Base-by-base conservation (phyloP, 2,329 filamentous ascomycete genomes). In the Lachnellula suecica region DNA sequence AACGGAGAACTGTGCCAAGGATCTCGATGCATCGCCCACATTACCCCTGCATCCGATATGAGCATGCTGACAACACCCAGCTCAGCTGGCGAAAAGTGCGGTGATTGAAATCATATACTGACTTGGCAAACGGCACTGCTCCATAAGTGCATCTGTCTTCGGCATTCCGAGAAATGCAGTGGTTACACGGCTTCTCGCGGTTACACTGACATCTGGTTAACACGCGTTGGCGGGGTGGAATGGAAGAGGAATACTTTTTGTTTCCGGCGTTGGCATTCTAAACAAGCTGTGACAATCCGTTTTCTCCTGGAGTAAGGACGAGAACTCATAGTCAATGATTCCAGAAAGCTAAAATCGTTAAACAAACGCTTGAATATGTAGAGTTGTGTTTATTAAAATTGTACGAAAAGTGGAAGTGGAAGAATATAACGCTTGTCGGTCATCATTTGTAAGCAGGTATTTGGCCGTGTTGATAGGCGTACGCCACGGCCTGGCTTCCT, bases 221-320 rank as follows among this genome's bases (percentile, higher is more conserved):
- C 27, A 7, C 7, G 13, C 7, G 27, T 13, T 31, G 8, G 2
- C 2, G 19, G 19, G 22, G 8, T 19, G 5, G 25, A 17, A 13
- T 41, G 22, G 20, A n/a, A 22, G 20, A n/a, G 10, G 19, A 23
- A 11, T 13, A 48, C 46, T 35, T 48, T 48, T 23, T 48, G 46
- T 27, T 48, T 48, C 19, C 46, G 22, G 19, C 46, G 35, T 19
- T 48, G 29, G 20, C 46, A 48, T 42, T 48, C 46, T 19, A 13
- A 40, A 27, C 46, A 48, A 2, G 46, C 24, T 13, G 35, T 48
- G n/a, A 48, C 35, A 6, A 42, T n/a, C 11, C 46, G 46, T 11
- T 35, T 23, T 22, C 24, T 40, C 23, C 41, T 48, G 7, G 27
- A 31, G 13, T 31, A 31, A 31, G 27, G 13, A 8, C 27, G 27